Conservation (phyloP, 352 stramenopile species). For the Plasmopara viticola region DNA sequence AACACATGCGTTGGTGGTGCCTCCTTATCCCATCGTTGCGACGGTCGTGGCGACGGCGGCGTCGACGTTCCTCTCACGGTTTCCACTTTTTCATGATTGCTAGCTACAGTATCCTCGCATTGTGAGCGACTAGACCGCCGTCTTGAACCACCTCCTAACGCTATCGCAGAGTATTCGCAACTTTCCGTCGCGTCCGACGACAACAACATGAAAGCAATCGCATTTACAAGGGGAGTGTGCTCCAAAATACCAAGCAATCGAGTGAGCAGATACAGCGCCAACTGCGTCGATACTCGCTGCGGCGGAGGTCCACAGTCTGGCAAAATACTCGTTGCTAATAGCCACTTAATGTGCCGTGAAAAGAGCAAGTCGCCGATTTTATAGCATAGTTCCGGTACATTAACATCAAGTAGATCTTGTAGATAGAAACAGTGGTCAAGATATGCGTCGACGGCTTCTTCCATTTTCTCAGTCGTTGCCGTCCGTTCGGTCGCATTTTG, state of each 20-base stretch:
- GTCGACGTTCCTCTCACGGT: slow-evolving; percentile 7
- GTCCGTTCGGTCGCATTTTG: slow-evolving; percentile 7
- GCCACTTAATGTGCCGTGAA: slow-evolving; percentile 53
- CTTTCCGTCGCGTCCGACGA: slow-evolving; percentile 50
- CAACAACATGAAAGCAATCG: slow-evolving; percentile 68
- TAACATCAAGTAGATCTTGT: slow-evolving; percentile 78
- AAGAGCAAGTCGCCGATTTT: slow-evolving; percentile 72
- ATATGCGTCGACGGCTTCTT: slow-evolving; percentile 74
- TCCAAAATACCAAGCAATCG: slow-evolving; percentile 67
- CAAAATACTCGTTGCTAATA: slow-evolving; percentile 66
- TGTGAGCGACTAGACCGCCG: slow-evolving; percentile 15
- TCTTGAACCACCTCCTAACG: slow-evolving; percentile 42
- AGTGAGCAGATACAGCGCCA: slow-evolving; percentile 75
- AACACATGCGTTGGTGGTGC: slow-evolving; percentile 40
- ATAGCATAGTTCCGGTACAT: slow-evolving; percentile 78
- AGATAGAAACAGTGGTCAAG: slow-evolving; percentile 84
- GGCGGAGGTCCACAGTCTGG: slow-evolving; percentile 66
- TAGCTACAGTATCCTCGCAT: slow-evolving; percentile 7
- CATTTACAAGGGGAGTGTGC: slow-evolving; percentile 78
- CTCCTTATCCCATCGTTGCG: slow-evolving; percentile 26
- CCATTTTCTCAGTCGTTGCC: slow-evolving; percentile 59
- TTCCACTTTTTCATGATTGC: slow-evolving; percentile 13
- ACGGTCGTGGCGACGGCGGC: slow-evolving; percentile 12
- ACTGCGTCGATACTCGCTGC: slow-evolving; percentile 66
- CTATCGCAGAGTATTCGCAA: slow-evolving; percentile 55